Conservation (phyloP, 495 filamentous ascomycete species). For the Xylaria scruposa region DNA sequence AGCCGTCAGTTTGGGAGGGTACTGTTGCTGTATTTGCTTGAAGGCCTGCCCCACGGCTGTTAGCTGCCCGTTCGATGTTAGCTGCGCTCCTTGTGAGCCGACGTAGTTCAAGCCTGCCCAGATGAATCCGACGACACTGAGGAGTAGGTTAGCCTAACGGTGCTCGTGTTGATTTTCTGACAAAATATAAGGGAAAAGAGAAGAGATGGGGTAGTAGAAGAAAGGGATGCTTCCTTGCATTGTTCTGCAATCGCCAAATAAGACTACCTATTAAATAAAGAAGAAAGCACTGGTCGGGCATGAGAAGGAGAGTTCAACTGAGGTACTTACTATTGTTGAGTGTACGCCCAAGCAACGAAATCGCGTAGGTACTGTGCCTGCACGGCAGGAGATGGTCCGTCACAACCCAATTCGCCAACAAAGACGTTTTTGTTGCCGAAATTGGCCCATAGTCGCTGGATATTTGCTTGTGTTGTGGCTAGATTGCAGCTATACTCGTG, state of each 20-base stretch:
- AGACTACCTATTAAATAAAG: too few species aligned
- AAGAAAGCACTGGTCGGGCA: background rate
- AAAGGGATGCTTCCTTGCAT: background rate
- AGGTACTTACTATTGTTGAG: conserved; percentile 5
- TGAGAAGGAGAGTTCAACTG: background rate
- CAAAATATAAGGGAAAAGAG: too few species aligned
- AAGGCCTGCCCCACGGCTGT: background rate
- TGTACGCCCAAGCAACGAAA: conserved; percentile 5
- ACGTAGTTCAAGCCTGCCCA: background rate
- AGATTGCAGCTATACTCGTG: conserved; percentile 6
- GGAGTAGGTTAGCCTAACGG: background rate
- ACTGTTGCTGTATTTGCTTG: conserved; percentile 6
- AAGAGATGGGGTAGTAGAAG: background rate
- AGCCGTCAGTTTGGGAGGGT: background rate
- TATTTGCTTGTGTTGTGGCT: background rate
- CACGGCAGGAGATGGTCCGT: background rate
- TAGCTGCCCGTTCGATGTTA: background rate
- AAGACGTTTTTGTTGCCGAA: background rate
- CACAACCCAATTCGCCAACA: background rate
- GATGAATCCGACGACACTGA: background rate
- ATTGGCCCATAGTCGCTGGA: background rate
- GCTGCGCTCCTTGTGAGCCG: background rate
- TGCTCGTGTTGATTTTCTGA: background rate
- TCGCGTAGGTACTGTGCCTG: conserved; percentile 6
- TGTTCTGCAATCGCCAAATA: too few species aligned